These are phyloP conservation scores for Sutorius eximius DNA, from an alignment of 1,284 basidiomycete genomes.

Conservation along the genomic window DNA sequence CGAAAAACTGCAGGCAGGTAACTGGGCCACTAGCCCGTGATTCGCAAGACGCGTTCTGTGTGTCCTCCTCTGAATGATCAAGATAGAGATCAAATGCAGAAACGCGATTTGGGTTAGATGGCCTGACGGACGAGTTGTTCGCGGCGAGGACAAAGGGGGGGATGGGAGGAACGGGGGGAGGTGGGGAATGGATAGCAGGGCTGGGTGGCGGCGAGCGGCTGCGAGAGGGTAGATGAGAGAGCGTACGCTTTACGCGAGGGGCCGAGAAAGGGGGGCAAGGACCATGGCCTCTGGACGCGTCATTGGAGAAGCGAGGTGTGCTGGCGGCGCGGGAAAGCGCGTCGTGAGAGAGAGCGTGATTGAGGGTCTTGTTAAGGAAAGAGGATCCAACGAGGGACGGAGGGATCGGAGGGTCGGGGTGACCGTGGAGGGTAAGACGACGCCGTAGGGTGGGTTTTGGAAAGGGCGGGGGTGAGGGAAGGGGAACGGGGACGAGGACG, in stretches of 20 bases:
- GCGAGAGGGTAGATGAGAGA: constrained; percentile 15
- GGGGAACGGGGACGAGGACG: constrained; percentile 16
- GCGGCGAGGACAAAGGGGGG: constrained; percentile 25
- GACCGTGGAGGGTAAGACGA: constrained; percentile 2
- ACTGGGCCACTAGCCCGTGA: constrained; percentile 11
- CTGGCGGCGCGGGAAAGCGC: constrained; percentile 8
- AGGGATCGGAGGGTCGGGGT: neutral
- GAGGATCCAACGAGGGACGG: neutral
- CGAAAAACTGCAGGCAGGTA: constrained; percentile 23
- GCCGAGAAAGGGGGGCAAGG: neutral
- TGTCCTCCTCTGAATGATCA: neutral
- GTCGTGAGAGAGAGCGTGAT: constrained; percentile 10
- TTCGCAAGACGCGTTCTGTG: constrained; percentile 7
- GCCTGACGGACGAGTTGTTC: constrained; percentile 7
- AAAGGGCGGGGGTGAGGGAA: constrained; percentile 21
- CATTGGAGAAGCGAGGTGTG: constrained; percentile 5
- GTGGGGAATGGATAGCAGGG: constrained; percentile 22
- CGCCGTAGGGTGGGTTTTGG: neutral
- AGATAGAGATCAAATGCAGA: constrained; percentile 16
- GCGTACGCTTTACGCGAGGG: constrained; percentile 14
- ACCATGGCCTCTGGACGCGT: constrained; percentile 8
- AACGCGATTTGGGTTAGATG: neutral
- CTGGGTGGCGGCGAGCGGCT: constrained; percentile 32
- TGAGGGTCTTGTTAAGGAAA: constrained; percentile 11
- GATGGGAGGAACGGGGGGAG: constrained; percentile 36